A percentile compares a stretch with the other conserved stretches of the same genome.
Evolutionary conservation across 2,329 filamentous ascomycete species (phyloP).

Genomic region (Verticillium nonalfalfae): DNA sequence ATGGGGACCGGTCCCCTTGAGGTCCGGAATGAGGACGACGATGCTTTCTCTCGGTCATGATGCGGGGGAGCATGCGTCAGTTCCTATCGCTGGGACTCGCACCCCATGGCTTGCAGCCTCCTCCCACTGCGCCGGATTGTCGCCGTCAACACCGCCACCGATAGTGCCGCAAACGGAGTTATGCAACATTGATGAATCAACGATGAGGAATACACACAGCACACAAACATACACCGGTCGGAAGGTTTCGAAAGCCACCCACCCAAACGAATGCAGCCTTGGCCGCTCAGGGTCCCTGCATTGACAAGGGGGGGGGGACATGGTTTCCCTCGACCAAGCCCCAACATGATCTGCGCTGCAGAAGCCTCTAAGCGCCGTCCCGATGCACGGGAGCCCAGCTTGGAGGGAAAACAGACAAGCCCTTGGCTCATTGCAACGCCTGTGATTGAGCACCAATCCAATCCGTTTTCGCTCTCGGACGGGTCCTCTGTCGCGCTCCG

Average conservation of each 20-base stretch:
- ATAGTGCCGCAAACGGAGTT: not conserved
- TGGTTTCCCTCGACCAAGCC: not conserved
- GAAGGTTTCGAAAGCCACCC: not conserved
- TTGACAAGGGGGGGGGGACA: not conserved
- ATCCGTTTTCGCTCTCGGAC: not conserved
- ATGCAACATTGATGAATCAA: not conserved
- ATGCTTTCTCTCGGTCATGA: not conserved
- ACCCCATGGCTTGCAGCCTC: not conserved
- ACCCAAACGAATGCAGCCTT: constrained; percentile 2
- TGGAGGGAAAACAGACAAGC: not conserved
- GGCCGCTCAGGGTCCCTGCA: not conserved
- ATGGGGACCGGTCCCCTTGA: not conserved
- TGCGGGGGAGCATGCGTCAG: not conserved
- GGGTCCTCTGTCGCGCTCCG: not conserved
- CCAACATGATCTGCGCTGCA: not conserved
- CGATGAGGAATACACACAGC: not conserved
- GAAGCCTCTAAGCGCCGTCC: not conserved
- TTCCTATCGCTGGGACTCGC: not conserved
- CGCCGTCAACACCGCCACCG: not conserved
- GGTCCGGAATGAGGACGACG: not conserved
- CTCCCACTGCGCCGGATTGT: not conserved
- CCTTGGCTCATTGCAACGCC: not conserved
- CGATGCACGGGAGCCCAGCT: not conserved
- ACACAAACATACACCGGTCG: not conserved
- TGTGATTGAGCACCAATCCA: not conserved